Base-by-base conservation (phyloP, 1,284 basidiomycete genomes). In the Sphaerobolus stellatus region DNA sequence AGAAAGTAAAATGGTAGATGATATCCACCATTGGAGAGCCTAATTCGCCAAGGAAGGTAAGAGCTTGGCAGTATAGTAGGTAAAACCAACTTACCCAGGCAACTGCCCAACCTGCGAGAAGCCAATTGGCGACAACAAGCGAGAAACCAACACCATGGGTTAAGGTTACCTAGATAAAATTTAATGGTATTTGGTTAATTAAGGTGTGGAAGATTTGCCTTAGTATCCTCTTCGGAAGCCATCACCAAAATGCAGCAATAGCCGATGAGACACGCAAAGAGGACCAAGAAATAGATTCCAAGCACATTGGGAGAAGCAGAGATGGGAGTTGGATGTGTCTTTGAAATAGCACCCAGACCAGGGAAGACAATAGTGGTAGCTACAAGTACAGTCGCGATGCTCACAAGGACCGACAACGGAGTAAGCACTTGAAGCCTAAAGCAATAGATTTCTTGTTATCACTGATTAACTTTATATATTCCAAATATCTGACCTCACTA, bases 21-120 rank as follows among this genome's bases (percentile, higher is more conserved):
- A 43, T 8, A 88, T 65, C 66, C 88, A 90, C 63, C 75, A 76
- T 68, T 81, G 73, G 48, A 88, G 73, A 2, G 84, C 71, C 84
- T 86, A 53, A 9, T 49, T 4, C 18, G 2, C 18, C 31, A n/a
- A 22, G 16, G 27, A 24, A 50, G 5, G 20, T 8, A n/a, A 6
- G 20, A 20, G 22, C 16, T 22, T 22, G 5, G 5, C 20, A 36
- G n/a, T 40, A 16, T 22, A 27, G 49, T 30, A 28, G 2, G 11
- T 30, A 25, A 16, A 36, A 29, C 20, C 44, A 4, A 63, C 79
- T 30, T 61, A 92, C 88, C 82, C 88, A 94, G 59, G 86, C 75
- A 38, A 94, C 80, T 0, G 89, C 88, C 90, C 92, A 95, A 3
- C 82, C 69, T 0, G 88, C 91, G 81, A 92, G 87, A 6, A 89